Percentiles rank a stretch among this genome's conserved stretches.
Conservation (phyloP, 768 basidiomycete genomes). For the Bullera alba region DNA sequence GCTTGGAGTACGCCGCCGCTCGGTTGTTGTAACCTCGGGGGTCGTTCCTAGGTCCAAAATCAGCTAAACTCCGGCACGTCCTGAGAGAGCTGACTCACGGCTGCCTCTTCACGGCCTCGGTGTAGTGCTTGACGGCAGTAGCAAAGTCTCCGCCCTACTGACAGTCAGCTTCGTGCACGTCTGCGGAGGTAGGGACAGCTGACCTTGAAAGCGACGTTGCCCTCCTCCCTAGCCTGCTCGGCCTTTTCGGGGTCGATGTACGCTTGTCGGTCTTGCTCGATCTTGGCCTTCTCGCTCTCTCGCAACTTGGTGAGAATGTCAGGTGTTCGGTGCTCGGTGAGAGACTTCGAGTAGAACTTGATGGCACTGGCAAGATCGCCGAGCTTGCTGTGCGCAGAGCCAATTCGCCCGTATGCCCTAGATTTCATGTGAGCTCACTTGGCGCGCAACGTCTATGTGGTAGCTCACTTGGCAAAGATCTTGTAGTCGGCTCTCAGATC, state of each 20-base stretch:
- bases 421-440: conserved; percentile 3
- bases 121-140: conserved; percentile 81
- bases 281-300: conserved; percentile 66
- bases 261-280: conserved; percentile 67
- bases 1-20: conserved; percentile 94
- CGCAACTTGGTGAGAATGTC: conserved; percentile 85
- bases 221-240: conserved; percentile 78
- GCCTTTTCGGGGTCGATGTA: conserved; percentile 84
- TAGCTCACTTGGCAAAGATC: conserved; percentile 67
- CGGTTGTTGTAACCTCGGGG: conserved; percentile 95
- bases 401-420: conserved; percentile 76
- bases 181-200: too few relatives aligned
- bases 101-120: conserved; percentile 93
- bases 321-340: conserved; percentile 93
- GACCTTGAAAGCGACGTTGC: conserved; percentile 81
- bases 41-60: conserved; percentile 50
- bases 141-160: conserved; percentile 69
- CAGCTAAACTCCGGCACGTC: not conserved
- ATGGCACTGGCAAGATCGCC: conserved; percentile 68
- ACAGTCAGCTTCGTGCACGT: not conserved
- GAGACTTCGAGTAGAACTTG: conserved; percentile 86
- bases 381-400: conserved; percentile 75
- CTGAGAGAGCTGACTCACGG: conserved; percentile 49
- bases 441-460: not conserved
- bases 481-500: conserved; percentile 89